Base-by-base conservation (phyloP, 768 basidiomycete genomes). In the Pluteus cervinus region DNA sequence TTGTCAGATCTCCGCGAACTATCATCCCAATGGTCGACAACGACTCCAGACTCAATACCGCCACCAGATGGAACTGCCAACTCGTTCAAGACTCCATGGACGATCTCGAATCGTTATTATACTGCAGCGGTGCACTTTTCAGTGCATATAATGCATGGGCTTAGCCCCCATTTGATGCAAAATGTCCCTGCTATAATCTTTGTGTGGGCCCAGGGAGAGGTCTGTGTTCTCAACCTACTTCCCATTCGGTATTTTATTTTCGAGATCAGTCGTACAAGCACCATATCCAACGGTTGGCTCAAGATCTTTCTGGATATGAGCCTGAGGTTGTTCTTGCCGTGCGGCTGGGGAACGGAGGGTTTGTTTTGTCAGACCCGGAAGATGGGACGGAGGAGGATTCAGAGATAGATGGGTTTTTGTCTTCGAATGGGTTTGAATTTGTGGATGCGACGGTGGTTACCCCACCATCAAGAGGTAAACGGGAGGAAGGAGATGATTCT, bases 81-180 rank as follows among this genome's bases (percentile, higher is more conserved):
- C 29, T 39, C 46, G 36, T 48, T 54, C 24, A 60, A 47, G 23
- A 58, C 85, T 22, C 79, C 81, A 7, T 89, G 85, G 86, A 82
- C 74, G 28, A 83, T 89, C 43, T 58, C 61, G 36, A 89, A 89
- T 64, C 81, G 75, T 55, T 91, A 91, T 58, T 91, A 90, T 61
- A 74, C 74, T 10, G 88, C 87, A 2, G 65, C 72, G 41, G 81
- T 91, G 5, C 76, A 79, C 43, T 88, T 90, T 52, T 61, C 75
- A 23, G 61, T 69, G 8, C 68, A 69, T 38, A 61, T 69, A 12
- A 54, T 76, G 37, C 58, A 63, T 21, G 63, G 67, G 8, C 63
- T 75, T 42, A 56, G 55, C 21, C 57, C 66, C 12, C 53, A 65
- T 30, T 55, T 65, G 14, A 59, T 71, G 12, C 58, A 59, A 24